phyloP scores from a whole-genome alignment of 2,329 filamentous ascomycete genomes.

The Aspergillus sp. region DNA sequence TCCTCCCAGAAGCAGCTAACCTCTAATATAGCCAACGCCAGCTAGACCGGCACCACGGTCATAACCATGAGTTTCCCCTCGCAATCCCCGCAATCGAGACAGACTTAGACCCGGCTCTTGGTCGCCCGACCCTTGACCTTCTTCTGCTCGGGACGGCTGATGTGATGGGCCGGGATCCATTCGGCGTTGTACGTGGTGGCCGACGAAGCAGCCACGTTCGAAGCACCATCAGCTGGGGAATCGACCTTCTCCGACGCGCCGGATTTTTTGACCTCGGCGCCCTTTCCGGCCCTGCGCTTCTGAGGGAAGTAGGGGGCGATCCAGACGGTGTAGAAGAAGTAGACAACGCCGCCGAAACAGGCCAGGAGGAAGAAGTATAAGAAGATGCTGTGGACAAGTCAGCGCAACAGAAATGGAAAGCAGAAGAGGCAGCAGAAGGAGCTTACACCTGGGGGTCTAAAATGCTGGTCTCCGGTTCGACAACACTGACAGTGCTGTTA shows the following conservation, averaged over 20 bases:
- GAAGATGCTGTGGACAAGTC: constrained; percentile 62
- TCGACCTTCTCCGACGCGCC: constrained; percentile 61
- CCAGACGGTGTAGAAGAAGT: constrained; percentile 98
- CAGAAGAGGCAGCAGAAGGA: background rate
- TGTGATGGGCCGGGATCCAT: constrained; percentile 86
- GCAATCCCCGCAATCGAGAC: constrained; percentile 1
- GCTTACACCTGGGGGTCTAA: constrained; percentile 92
- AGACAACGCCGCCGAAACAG: constrained; percentile 68
- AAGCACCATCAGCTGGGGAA: constrained; percentile 57
- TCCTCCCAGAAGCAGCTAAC: constrained; percentile 3
- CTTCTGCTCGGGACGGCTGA: constrained; percentile 69
- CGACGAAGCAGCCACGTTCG: constrained; percentile 59
- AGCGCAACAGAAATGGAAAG: constrained; percentile 4
- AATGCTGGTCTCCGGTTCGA: constrained; percentile 83
- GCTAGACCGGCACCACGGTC: background rate
- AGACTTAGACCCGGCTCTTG: constrained; percentile 26
- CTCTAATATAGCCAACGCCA: background rate
- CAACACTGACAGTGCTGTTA: constrained; percentile 74
- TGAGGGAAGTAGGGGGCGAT: constrained; percentile 93
- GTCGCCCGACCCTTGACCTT: constrained; percentile 45
- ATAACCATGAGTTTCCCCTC: constrained; percentile 1
- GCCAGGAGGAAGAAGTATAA: constrained; percentile 83
- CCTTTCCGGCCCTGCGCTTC: constrained; percentile 51
- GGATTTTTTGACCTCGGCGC: constrained; percentile 56
- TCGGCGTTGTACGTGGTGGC: constrained; percentile 76